Evolutionary conservation across 2,329 filamentous ascomycete genomes (phyloP), one percentile per base, ranked within the genome.

Genomic region (Microdochium paspali): DNA sequence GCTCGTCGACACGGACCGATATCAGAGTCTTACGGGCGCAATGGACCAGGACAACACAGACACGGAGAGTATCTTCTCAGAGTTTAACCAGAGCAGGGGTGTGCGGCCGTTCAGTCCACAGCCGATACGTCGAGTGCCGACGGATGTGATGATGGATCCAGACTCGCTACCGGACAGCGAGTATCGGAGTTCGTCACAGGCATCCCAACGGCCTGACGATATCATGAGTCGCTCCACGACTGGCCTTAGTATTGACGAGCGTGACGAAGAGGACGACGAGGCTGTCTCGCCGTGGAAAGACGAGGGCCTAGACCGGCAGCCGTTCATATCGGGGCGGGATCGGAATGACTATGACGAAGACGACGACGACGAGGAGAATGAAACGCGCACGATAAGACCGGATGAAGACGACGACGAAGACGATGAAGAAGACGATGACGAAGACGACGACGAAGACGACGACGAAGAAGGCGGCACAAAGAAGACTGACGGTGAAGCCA

Each of bases 71-170:
- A 69, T 79, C 44, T 74, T 78, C 54, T 76, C 74, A 10, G 75
- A 79, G 44, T 68, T 76, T 53, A 78, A 76, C 60, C 68, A 72
- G 45, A 68, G 74, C 13, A 66, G 79, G 15, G 74, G 72, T 15
- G 72, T 75, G 18, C 61, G 80, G 26, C 79, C 79, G 0, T 84
- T 84, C 54, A 80, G 77, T 15, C 80, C 80, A 2, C 76, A 78
- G 56, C 79, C 66, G 12, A 61, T 64, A 49, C 55, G 61, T n/a
- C 51, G 61, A 44, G 51, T 51, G 26, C 43, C 55, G 15, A 59
- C 60, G 1, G 61, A 62, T 28, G 58, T 63, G 13, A 50, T 62
- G 10, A 57, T 61, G 55, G 61, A 63, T 15, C 60, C 61, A n/a
- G 61, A 63, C 26, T 64, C 55, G 31, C 49, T 52, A 50, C 53